Conservation (phyloP, 176 grass and related monocot genomes). For the Hyparrhenia diplandra region DNA sequence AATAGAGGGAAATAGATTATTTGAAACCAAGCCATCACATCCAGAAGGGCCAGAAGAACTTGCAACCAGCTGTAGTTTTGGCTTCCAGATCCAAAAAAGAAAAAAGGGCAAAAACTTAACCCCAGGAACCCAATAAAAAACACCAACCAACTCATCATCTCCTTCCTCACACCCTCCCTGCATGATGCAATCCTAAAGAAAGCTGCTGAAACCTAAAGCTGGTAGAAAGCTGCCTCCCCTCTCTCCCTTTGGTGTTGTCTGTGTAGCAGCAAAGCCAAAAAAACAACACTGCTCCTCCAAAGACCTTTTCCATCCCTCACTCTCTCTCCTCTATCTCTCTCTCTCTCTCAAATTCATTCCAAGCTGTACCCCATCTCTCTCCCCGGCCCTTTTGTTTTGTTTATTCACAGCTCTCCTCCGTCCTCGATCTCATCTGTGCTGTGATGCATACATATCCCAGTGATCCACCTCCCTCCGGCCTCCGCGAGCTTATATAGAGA, state of each 20-base stretch:
- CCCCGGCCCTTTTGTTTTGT: conserved; percentile 20
- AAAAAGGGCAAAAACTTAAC: not conserved
- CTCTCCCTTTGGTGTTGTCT: conserved; percentile 39
- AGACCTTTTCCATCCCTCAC: conserved; percentile 45
- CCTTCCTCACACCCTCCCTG: not conserved
- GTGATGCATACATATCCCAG: not conserved
- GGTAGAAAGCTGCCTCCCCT: conserved; percentile 55
- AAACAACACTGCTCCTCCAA: conserved; percentile 37
- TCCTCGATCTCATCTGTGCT: not conserved
- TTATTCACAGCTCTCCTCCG: conserved; percentile 25
- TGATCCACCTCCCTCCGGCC: conserved; percentile 1
- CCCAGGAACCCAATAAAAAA: conserved; percentile 22
- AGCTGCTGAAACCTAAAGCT: conserved; percentile 67
- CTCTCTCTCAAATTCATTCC: conserved; percentile 15
- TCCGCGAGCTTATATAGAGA: conserved; percentile 36
- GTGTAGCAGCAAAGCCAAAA: conserved; percentile 39
- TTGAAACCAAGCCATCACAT: not conserved
- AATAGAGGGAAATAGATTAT: not conserved
- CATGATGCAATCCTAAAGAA: conserved; percentile 65
- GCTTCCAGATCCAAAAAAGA: not conserved
- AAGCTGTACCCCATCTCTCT: conserved; percentile 42
- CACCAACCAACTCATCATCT: conserved; percentile 38
- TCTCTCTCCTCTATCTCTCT: not conserved
- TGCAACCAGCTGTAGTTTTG: not conserved
- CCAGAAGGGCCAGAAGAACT: not conserved